phyloP scores from a whole-genome alignment of 805 yeast genomes.

The Dipodascopsis uninucleata region DNA sequence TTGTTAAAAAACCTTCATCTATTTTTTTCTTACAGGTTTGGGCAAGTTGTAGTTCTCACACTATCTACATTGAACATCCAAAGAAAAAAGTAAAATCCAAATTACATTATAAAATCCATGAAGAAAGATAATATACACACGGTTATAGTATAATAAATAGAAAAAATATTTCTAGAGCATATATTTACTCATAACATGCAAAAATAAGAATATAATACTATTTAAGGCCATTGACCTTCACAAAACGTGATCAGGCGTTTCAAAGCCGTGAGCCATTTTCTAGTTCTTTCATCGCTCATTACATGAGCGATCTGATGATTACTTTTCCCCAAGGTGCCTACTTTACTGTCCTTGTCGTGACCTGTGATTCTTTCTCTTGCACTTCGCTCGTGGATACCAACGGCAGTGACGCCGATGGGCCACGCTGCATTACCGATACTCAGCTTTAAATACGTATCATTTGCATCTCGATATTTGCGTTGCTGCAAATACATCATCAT shows the following conservation, averaged over 20 bases:
- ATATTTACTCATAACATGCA: no score
- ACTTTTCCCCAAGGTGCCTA: slow-evolving; percentile 18
- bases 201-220: no score
- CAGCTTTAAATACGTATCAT: slow-evolving; percentile 65
- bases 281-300: slow-evolving; percentile 70
- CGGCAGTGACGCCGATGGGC: slow-evolving; percentile 82
- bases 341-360: slow-evolving; percentile 33
- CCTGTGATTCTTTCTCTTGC: slow-evolving; percentile 58
- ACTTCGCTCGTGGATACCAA: slow-evolving; percentile 75
- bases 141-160: no score
- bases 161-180: no score
- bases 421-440: slow-evolving; percentile 87
- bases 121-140: no score
- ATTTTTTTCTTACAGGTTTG: no score
- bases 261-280: slow-evolving; percentile 69
- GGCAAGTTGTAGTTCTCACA: no score
- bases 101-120: no score
- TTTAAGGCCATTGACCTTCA: slow-evolving; percentile 37
- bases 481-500: slow-evolving; percentile 59
- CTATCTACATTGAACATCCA: no score
- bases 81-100: no score
- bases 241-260: slow-evolving; percentile 66
- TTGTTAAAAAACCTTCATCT: no score
- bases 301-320: slow-evolving; percentile 53
- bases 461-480: slow-evolving; percentile 49